Evolutionary conservation across 148 eudicot species (phyloP).

Genomic region (Linanthus parryae): DNA sequence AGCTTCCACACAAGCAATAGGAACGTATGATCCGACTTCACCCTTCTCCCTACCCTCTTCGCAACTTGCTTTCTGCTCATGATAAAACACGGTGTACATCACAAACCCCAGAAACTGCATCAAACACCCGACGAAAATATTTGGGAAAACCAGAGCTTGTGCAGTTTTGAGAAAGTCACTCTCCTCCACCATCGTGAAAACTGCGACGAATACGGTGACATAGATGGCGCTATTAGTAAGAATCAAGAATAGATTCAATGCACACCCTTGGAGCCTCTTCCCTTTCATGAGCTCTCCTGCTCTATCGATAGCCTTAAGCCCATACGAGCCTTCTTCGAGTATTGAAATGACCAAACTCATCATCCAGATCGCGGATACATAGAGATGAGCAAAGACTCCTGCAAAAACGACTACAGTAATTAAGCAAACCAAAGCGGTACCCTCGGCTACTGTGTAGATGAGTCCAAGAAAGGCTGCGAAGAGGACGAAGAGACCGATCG

Average conservation of each 20-base stretch:
- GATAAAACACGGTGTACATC: constrained; percentile 2
- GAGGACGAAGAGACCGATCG: not conserved
- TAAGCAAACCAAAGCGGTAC: not conserved
- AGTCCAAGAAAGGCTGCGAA: not conserved
- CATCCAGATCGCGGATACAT: constrained; percentile 2
- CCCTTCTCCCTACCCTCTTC: not conserved
- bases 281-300: constrained; percentile 11
- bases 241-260: not conserved
- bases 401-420: not conserved
- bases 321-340: not conserved
- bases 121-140: not conserved
- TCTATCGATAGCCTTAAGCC: constrained; percentile 8
- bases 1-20: not conserved
- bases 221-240: not conserved
- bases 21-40: not conserved
- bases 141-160: not conserved
- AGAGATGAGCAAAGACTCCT: not conserved
- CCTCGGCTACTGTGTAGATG: not conserved
- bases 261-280: constrained; percentile 2
- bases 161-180: not conserved
- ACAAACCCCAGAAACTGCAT: constrained; percentile 1
- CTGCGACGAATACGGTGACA: not conserved
- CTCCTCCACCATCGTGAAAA: not conserved
- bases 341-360: constrained; percentile 5
- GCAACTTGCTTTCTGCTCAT: not conserved